Base-by-base conservation (phyloP, 805 yeast species). In the Lipomyces orientalis region DNA sequence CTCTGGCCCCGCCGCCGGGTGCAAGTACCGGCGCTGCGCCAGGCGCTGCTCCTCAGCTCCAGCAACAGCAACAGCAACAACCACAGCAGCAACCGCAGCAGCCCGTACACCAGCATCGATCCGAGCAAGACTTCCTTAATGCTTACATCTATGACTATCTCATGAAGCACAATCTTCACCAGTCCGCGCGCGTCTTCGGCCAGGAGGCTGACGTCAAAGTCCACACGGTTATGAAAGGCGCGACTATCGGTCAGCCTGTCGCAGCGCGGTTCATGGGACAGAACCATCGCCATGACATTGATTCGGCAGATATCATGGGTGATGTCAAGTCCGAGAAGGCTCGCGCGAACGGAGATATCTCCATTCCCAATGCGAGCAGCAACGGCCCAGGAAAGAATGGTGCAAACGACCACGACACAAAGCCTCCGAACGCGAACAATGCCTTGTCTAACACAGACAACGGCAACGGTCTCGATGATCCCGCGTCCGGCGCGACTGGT, bases 61-160 rank as follows among this genome's bases (percentile, higher is more conserved):
- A 59, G 33, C 71, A 46, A 43, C 43, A 43, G 34, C 61, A 60
- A 37, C 54, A 51, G 37, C 71, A 63, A 52, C 68, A 54, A 12
- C 70, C 61, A 52, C 56, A 51, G 56, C 69, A 58, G 34, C 70
- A 61, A 39, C 71, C 65, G 61, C 61, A 56, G 65, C 67, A 61
- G 31, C 65, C 51, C 39, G 55, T 49, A 16, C 60, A 46, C 35
- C 65, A 56, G 35, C 67, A 67, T 56, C 66, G 71, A 37, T 68
- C 71, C 55, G 71, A 68, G 61, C 71, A 67, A 49, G 71, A 67
- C 57, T 62, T 71, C 46, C 80, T 93, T 69, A 90, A 93, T 76
- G 93, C 94, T 6, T 93, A 92, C 77, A 88, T 93, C 49, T 91
- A 92, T 76, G 97, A 93, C 78, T 93, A 91, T 74, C 81, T 93